phyloP scores from a whole-genome alignment of 805 yeast species.

The Metschnikowia gelsemii region DNA sequence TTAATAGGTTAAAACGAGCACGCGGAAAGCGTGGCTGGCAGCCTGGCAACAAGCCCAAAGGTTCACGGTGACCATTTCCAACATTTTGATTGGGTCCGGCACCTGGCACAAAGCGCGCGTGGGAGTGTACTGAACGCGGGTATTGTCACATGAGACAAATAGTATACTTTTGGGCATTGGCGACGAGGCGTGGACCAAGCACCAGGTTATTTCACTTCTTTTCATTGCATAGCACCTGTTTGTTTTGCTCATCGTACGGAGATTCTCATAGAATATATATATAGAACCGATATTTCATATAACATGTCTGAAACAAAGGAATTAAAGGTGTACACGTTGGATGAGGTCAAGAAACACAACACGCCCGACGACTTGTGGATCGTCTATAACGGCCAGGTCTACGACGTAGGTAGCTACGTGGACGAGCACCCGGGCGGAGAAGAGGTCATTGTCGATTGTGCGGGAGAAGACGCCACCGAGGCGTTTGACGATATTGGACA shows the following conservation, averaged over 20 bases:
- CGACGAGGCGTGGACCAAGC: not conserved
- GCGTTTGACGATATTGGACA: conserved; percentile 89
- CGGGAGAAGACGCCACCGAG: conserved; percentile 74
- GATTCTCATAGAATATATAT: too few species aligned
- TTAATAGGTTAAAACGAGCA: not conserved
- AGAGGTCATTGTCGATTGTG: conserved; percentile 74
- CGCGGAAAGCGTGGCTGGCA: not conserved
- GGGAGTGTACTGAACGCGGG: not conserved
- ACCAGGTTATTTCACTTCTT: too few species aligned
- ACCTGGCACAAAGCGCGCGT: conserved; percentile 4
- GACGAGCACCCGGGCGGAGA: conserved; percentile 77
- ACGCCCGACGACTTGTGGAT: conserved; percentile 44
- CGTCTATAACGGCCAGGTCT: conserved; percentile 45
- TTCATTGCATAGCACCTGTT: too few species aligned
- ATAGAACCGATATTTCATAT: not conserved
- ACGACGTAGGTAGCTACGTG: conserved; percentile 41
- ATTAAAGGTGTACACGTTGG: conserved; percentile 53
- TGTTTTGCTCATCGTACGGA: not conserved
- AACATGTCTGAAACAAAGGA: conserved; percentile 20
- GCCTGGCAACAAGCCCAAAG: not conserved
- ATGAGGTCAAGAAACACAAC: conserved; percentile 45
- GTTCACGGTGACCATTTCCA: conserved; percentile 10
- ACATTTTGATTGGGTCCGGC: conserved; percentile 21
- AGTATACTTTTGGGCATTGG: not conserved
- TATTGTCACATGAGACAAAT: conserved; percentile 6